phyloP scores from a whole-genome alignment of 23 red algal species.

The Gracilaria gracilis region DNA sequence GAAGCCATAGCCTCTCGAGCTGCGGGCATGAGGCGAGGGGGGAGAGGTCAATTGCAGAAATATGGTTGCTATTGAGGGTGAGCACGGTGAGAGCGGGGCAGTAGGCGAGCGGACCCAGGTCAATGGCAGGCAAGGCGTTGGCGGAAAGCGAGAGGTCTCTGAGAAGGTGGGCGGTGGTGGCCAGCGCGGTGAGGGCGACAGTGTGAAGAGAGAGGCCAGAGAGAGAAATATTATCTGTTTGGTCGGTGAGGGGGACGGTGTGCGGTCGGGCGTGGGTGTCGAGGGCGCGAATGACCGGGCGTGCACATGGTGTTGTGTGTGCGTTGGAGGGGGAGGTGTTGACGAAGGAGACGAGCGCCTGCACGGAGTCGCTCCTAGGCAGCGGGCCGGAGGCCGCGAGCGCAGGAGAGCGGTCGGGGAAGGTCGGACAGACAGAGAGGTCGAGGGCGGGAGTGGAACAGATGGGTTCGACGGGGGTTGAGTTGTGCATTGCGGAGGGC shows the following conservation, averaged over 20 bases:
- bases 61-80: conserved; percentile 88
- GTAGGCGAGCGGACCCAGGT: conserved; percentile 75
- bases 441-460: not conserved
- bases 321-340: conserved; percentile 23
- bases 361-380: conserved; percentile 65
- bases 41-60: conserved; percentile 74
- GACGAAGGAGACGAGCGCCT: conserved; percentile 63
- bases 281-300: conserved; percentile 48
- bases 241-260: conserved; percentile 17
- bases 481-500: not conserved
- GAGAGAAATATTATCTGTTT: conserved; percentile 51
- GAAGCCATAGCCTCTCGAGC: conserved; percentile 96
- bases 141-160: conserved; percentile 82
- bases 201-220: conserved; percentile 69
- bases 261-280: conserved; percentile 37
- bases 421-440: not conserved
- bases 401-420: not conserved
- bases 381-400: conserved; percentile 31
- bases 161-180: not conserved
- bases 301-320: not conserved
- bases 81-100: conserved; percentile 75
- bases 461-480: conserved; percentile 17
- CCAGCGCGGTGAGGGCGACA: conserved; percentile 59
- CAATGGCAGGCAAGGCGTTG: conserved; percentile 74
- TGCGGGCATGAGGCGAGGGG: conserved; percentile 76